phyloP scores from a whole-genome alignment of 2,329 filamentous ascomycete species.

The Endothia cerciana region DNA sequence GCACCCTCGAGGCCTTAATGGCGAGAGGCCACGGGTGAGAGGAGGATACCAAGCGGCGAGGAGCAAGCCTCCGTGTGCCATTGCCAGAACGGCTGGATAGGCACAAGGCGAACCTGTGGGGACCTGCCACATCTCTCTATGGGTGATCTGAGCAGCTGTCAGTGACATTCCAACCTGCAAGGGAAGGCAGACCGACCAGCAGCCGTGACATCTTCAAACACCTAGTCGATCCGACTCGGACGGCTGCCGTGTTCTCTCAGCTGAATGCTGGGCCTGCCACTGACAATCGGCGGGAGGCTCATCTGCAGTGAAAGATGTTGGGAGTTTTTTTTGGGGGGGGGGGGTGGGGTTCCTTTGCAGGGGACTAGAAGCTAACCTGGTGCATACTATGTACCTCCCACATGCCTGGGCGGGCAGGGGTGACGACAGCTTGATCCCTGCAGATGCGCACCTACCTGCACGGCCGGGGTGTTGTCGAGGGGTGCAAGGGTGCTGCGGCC shows the following conservation, averaged over 20 bases:
- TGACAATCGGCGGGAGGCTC: not conserved
- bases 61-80: not conserved
- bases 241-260: not conserved
- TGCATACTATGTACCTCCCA: too few species aligned
- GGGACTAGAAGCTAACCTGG: not conserved
- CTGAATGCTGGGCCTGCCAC: not conserved
- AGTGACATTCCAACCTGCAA: not conserved
- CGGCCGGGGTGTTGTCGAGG: not conserved
- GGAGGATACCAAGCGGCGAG: not conserved
- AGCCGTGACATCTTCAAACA: not conserved
- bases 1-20: not conserved
- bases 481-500: constrained; percentile 3
- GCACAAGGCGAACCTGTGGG: not conserved
- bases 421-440: constrained; percentile 7
- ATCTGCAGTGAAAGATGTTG: not conserved
- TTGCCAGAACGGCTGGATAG: not conserved
- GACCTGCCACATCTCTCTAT: not conserved
- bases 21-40: not conserved
- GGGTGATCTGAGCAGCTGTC: not conserved
- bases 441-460: not conserved
- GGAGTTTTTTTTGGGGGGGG: not conserved
- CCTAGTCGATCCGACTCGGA: not conserved
- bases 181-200: not conserved
- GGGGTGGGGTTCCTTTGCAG: not conserved
- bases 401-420: too few species aligned